Evolutionary conservation across 768 basidiomycete species (phyloP), one percentile per base, ranked within the genome.

Genomic region (Pseudohyphozyma bogoriensis): DNA sequence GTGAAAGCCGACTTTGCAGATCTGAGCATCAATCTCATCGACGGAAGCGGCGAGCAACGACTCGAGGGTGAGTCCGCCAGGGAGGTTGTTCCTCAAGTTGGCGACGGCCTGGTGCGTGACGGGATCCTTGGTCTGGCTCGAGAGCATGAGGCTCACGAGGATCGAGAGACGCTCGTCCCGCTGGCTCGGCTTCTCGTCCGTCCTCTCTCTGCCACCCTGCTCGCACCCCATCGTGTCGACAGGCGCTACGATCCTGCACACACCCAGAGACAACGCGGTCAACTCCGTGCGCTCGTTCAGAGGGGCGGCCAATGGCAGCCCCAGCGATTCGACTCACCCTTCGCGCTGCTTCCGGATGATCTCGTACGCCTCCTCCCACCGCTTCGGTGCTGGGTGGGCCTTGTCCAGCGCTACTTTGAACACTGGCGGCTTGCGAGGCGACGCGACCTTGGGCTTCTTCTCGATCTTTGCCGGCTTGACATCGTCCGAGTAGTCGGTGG

Each of bases 161-260:
- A 85, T 88, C 12, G 87, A 79, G 61, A 89, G 86, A 3, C 92
- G 84, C 52, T 81, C 79, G 58, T 83, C 89, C 89, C 92, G 70
- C 22, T 18, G 13, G 5, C 22, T 59, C 29, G 51, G 13, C 20
- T 28, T 26, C 8, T 15, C 40, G 5, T 40, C 29, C 3, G 16
- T 22, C 2, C 39, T 16, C 45, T 79, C 78, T 52, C 69, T 68
- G 60, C 87, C 83, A 0, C 85, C 85, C 58, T 79, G 79, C 51
- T 86, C 82, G 67, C 89, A 89, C 1, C 89, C 89, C 87, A 91
- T 88, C 0, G 85, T 87, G 70, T 97, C 93, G 1, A 95, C 93
- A 0, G 93, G 90, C 0, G 92, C 91, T 0, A 80, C 75, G 28
- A 84, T 80, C 10, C 61, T 46, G 51, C 35, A 24, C 88, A n/a